Conservation (phyloP, 2,329 filamentous ascomycete species). For the Acrodontium crateriforme region DNA sequence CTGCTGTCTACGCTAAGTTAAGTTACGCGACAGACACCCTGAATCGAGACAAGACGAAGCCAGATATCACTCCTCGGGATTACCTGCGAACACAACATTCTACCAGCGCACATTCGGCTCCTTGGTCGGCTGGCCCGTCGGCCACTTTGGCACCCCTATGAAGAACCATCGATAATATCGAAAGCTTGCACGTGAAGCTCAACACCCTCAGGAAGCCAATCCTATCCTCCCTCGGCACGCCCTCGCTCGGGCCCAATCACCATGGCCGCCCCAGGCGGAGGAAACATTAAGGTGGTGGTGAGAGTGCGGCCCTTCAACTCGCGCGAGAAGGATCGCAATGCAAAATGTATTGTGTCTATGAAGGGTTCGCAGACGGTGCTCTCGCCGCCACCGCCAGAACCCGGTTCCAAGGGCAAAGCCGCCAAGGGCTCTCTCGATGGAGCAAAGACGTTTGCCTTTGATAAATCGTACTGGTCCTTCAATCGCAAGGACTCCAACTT, state of each 20-base stretch:
- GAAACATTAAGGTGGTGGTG: slow-evolving; percentile 99
- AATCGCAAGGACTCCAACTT: slow-evolving; percentile 67
- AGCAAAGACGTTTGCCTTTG: slow-evolving; percentile 83
- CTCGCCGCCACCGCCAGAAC: slow-evolving; percentile 50
- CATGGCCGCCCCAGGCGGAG: slow-evolving; percentile 13
- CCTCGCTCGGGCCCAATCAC: no score
- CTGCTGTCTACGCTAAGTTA: no score
- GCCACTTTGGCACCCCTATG: slow-evolving; percentile 5
- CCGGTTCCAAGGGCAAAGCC: slow-evolving; percentile 46
- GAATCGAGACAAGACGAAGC: no score
- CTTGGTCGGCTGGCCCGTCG: slow-evolving; percentile 5
- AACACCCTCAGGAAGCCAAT: no score
- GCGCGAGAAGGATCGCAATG: slow-evolving; percentile 68
- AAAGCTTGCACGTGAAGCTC: no score
- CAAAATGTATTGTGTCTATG: slow-evolving; percentile 98
- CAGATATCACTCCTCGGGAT: background rate
- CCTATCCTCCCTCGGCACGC: slow-evolving; percentile 1
- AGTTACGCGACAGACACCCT: no score
- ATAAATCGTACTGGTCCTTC: slow-evolving; percentile 97
- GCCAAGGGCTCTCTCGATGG: slow-evolving; percentile 50
- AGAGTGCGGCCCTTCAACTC: slow-evolving; percentile 86
- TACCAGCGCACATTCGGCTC: background rate
- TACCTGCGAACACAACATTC: background rate
- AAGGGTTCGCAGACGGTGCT: slow-evolving; percentile 83
- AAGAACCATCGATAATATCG: slow-evolving; percentile 7